phyloP scores from a whole-genome alignment of 1,139 yeast species.

The Arxiozyma telluris region DNA sequence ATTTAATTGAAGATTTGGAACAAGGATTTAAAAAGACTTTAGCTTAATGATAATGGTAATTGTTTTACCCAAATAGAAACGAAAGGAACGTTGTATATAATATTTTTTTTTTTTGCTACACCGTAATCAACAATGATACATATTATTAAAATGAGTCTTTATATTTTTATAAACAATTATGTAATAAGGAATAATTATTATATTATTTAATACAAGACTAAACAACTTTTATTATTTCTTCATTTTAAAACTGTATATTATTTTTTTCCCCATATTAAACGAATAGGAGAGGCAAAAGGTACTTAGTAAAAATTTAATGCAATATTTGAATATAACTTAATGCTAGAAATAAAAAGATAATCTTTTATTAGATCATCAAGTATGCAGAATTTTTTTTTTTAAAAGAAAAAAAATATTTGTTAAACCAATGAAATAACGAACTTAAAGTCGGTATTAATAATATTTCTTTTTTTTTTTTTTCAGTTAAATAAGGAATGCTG shows the following conservation, averaged over 20 bases:
- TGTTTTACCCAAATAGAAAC: neutral
- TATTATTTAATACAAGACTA: no score
- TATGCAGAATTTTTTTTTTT: neutral
- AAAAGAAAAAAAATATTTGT: no score
- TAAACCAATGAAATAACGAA: no score
- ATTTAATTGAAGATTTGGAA: conserved; percentile 57
- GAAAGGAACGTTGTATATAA: no score
- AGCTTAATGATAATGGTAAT: neutral
- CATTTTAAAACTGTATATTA: no score
- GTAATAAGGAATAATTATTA: no score
- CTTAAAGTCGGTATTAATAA: no score
- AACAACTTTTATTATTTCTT: no score
- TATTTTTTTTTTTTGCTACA: neutral
- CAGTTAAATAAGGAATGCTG: neutral
- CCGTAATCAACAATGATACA: neutral
- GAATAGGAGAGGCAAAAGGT: neutral
- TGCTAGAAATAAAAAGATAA: neutral
- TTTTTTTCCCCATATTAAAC: no score
- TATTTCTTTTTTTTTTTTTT: no score
- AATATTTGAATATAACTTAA: neutral
- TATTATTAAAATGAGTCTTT: no score
- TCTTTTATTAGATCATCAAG: neutral
- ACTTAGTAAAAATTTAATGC: neutral
- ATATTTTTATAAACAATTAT: no score
- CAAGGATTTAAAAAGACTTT: conserved; percentile 32